Base-by-base conservation (phyloP, 306 rosid species). In the Datisca glomerata region DNA sequence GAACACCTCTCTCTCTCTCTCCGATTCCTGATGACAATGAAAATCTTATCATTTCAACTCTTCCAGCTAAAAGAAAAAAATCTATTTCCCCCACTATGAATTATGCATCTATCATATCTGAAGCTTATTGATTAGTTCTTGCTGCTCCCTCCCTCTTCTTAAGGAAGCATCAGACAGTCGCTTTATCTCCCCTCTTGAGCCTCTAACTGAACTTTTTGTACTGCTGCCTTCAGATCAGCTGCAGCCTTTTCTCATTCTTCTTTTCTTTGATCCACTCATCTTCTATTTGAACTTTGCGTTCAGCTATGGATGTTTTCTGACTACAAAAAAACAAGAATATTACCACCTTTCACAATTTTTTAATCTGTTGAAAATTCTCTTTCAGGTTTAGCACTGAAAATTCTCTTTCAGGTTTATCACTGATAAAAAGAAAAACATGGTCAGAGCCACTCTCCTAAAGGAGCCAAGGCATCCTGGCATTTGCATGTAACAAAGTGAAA, bases 161-260 rank as follows among this genome's bases (percentile, higher is more conserved):
- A 52, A 37, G 56, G 80, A 43, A 41, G 74, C 73, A 63, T 79
- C 89, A 25, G 82, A 69, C 28, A 64, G 24, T 53, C 87, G 78
- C 52, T 74, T 74, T 41, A 74, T 41, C 62, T 83, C 97, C n/a
- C n/a, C 50, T 79, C 89, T 50, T 83, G 67, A 50, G 93, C 97
- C 74, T 83, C 97, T 42, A 47, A 66, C 40, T 82, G 93, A 56
- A 67, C 79, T 76, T 73, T 87, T 52, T 60, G 82, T 33, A 83
- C 80, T 21, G 94, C 85, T 54, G 93, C 61, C 59, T 83, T 87
- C 51, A 87, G 57, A 70, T 87, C 97, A 70, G 67, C 35, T 3
- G 69, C 68, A 56, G 97, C 94, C 69, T 76, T 83, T 67, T 79
- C 93, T 45, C 94, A 76, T 52, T 87, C 97, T 63, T 74, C 85